Evolutionary conservation across 1,139 yeast genomes (phyloP).

Genomic region (Nakaseomyces kungkrabaensis): DNA sequence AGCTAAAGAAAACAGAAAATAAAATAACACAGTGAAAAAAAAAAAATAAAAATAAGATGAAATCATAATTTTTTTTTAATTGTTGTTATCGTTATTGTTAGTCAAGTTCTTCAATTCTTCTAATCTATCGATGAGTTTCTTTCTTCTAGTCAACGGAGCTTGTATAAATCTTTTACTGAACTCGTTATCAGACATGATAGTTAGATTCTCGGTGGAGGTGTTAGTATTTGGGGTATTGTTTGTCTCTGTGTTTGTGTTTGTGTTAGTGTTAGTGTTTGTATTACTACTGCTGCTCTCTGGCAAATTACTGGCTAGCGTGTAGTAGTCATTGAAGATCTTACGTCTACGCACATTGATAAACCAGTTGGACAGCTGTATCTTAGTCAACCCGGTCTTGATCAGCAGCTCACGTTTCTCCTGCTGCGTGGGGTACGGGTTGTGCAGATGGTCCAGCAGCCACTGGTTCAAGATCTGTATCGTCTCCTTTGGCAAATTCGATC

Average conservation of each 20-base stretch:
- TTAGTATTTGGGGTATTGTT: background rate
- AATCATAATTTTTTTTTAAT: background rate
- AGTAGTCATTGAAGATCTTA: slow-evolving; percentile 40
- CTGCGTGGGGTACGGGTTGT: slow-evolving; percentile 91
- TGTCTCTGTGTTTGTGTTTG: background rate
- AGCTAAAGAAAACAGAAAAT: background rate
- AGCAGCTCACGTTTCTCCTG: slow-evolving; percentile 76
- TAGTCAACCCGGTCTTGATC: slow-evolving; percentile 74
- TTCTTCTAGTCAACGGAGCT: slow-evolving; percentile 27
- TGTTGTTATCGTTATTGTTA: background rate
- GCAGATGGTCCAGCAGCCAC: slow-evolving; percentile 78
- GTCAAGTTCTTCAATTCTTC: slow-evolving; percentile 26
- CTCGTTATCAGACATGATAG: slow-evolving; percentile 2
- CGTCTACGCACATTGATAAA: slow-evolving; percentile 91
- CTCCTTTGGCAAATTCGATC: slow-evolving; percentile 80
- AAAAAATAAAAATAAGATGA: background rate
- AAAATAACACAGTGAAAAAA: background rate
- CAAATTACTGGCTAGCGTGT: slow-evolving; percentile 13
- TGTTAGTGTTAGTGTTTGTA: background rate
- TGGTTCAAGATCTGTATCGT: slow-evolving; percentile 71
- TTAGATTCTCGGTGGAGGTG: background rate
- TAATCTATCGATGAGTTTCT: slow-evolving; percentile 34
- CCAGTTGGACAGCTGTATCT: slow-evolving; percentile 92
- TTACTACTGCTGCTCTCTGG: background rate
- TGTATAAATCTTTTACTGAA: slow-evolving; percentile 15